Evolutionary conservation across 306 rosid genomes (phyloP).

Genomic region (Pyrus communis): DNA sequence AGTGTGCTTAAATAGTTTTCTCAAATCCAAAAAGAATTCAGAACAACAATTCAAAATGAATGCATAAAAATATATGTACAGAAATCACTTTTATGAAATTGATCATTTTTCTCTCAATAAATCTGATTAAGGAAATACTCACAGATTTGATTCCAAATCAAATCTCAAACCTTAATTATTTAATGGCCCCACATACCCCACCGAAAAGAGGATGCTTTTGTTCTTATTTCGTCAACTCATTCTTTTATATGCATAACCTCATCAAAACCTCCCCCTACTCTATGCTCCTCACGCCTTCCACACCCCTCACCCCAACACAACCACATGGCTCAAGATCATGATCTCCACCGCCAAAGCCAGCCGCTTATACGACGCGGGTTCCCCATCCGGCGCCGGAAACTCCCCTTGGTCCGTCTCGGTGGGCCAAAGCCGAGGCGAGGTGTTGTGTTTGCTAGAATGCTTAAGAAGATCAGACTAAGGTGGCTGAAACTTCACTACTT

Average conservation of each 20-base stretch:
- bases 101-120: too few species aligned
- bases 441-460: constrained; percentile 7
- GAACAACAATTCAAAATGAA: too few species aligned
- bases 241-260: background rate
- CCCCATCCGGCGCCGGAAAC: constrained; percentile 29
- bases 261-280: background rate
- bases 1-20: too few species aligned
- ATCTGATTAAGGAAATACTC: background rate
- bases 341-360: constrained; percentile 5
- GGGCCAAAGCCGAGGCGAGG: constrained; percentile 38
- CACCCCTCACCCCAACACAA: background rate
- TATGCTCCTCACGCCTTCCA: background rate
- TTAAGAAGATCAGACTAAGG: constrained; percentile 35
- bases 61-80: too few species aligned
- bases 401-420: constrained; percentile 37
- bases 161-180: background rate
- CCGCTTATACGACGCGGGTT: constrained; percentile 14
- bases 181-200: background rate
- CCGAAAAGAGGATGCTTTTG: background rate
- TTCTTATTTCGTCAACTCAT: background rate
- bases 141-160: background rate
- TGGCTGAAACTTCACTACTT: constrained; percentile 50
- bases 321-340: constrained; percentile 34
- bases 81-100: too few species aligned
- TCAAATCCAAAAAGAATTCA: too few species aligned